A percentile compares a stretch with the other conserved stretches of the same genome.
Conservation (phyloP, 345 rosid genomes). For the Syzygium jambos region DNA sequence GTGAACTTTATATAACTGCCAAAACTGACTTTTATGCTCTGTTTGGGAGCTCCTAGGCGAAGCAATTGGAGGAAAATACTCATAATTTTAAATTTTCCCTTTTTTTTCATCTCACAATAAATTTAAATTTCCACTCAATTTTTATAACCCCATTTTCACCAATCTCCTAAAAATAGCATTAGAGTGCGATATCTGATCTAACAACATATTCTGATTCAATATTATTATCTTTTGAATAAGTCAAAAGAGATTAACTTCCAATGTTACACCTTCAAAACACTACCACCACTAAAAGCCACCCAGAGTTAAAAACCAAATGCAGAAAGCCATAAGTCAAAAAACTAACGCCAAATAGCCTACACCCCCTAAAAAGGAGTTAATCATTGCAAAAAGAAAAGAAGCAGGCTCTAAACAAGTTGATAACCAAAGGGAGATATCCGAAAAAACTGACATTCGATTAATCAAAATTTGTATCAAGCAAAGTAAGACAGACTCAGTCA, state of each 20-base stretch:
- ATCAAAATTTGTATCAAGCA: background rate
- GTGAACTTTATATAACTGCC: background rate
- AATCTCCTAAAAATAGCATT: background rate
- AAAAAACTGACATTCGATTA: background rate
- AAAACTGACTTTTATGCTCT: background rate
- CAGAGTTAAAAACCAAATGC: background rate
- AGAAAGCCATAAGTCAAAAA: background rate
- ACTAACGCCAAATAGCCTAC: background rate
- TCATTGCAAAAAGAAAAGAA: background rate
- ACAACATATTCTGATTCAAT: background rate
- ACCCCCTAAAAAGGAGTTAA: background rate
- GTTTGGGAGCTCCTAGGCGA: background rate
- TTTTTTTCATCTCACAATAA: background rate
- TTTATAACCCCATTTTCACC: background rate
- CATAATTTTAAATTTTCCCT: background rate
- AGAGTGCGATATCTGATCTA: background rate
- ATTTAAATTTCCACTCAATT: background rate
- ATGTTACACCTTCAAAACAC: background rate
- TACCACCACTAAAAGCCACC: background rate
- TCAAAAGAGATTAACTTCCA: background rate
- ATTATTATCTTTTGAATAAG: background rate
- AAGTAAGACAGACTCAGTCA: background rate
- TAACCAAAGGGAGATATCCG: background rate
- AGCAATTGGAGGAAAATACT: background rate
- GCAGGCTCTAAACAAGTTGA: background rate